Evolutionary conservation across 2,329 filamentous ascomycete genomes (phyloP).

Genomic region (Penicillium crustosum): DNA sequence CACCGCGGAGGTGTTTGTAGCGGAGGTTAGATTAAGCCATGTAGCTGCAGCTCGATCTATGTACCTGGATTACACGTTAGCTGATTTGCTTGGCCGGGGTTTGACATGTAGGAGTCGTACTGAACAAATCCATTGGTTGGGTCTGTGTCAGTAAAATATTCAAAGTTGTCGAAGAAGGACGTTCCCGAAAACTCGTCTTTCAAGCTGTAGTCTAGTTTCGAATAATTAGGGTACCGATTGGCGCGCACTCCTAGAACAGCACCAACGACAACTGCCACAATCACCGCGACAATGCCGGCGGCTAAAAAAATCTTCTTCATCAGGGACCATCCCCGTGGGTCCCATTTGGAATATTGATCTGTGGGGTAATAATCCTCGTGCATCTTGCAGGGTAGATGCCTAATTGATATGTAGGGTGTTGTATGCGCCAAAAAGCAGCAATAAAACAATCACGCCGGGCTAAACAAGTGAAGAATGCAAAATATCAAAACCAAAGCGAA

Average conservation of each 20-base stretch:
- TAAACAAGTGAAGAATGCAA: neutral
- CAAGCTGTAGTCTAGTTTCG: constrained; percentile 36
- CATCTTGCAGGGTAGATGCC: neutral
- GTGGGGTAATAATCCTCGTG: neutral
- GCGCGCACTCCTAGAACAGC: constrained; percentile 36
- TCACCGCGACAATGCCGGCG: constrained; percentile 32
- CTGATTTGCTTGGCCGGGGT: neutral
- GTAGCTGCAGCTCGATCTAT: constrained; percentile 38
- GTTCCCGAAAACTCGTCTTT: constrained; percentile 41
- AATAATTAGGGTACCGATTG: constrained; percentile 38
- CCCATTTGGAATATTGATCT: constrained; percentile 8
- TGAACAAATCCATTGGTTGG: constrained; percentile 45
- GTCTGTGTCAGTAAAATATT: constrained; percentile 44
- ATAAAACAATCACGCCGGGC: neutral
- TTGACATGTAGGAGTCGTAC: constrained; percentile 30
- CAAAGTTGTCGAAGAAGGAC: constrained; percentile 46
- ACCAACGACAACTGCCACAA: constrained; percentile 47
- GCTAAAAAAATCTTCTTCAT: constrained; percentile 8
- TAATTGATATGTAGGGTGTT: neutral
- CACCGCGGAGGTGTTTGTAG: constrained; percentile 53
- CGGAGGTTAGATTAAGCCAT: constrained; percentile 59
- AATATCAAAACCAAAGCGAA: too few relatives aligned
- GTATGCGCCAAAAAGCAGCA: neutral
- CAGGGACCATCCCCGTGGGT: constrained; percentile 10
- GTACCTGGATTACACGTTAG: constrained; percentile 30